These are phyloP conservation scores for sorghum (Sorghum bicolor) DNA, from an alignment of 176 grass and related monocot species.

Conservation along the genomic window Sorghum_bicolor_NCBIv3 NC_012871.2:69298001-69298500, in stretches of 20 bases:
- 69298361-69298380: neutral
- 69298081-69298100: conserved; percentile 58
- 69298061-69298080: conserved; percentile 35
- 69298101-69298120: conserved; percentile 41
- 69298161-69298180: conserved; percentile 56
- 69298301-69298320: neutral
- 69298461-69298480: neutral
- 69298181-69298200: conserved; percentile 43
- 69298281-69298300: conserved; percentile 37
- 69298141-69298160: conserved; percentile 66
- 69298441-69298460: neutral
- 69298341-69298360: neutral
- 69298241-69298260: conserved; percentile 54
- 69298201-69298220: conserved; percentile 58
- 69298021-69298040: conserved; percentile 33
- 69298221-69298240: conserved; percentile 39
- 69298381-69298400: neutral
- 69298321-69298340: neutral
- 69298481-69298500: neutral
- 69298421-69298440: neutral
- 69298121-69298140: conserved; percentile 51
- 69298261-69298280: conserved; percentile 56
- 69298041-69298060: conserved; percentile 31
- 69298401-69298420: neutral
- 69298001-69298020: conserved; percentile 50